Evolutionary conservation across 148 eudicot genomes (phyloP).

Genomic region (Camellia granthamiana): DNA sequence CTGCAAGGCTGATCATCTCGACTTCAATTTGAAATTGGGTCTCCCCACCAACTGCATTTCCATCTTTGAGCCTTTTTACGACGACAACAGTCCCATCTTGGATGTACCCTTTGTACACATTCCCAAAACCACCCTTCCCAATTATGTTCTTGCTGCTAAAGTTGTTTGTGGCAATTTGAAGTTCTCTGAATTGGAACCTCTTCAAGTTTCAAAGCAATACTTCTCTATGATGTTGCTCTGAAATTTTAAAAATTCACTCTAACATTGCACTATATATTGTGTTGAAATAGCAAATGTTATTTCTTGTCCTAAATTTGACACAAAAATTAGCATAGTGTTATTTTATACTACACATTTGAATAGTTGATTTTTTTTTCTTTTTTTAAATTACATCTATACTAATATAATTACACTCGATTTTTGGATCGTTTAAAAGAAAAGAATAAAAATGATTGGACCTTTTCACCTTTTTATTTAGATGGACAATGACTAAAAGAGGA

Average conservation of each 20-base stretch:
- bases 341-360: too few species aligned
- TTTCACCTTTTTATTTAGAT: too few species aligned
- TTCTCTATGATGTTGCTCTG: constrained; percentile 73
- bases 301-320: too few species aligned
- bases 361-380: too few species aligned
- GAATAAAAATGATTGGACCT: too few species aligned
- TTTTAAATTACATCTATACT: too few species aligned
- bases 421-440: too few species aligned
- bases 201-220: constrained; percentile 81
- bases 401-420: too few species aligned
- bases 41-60: constrained; percentile 71
- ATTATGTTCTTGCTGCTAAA: constrained; percentile 86
- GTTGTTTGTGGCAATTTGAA: constrained; percentile 76
- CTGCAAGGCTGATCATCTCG: constrained; percentile 95
- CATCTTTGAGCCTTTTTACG: constrained; percentile 89
- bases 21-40: constrained; percentile 94
- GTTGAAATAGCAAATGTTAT: too few species aligned
- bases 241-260: not conserved
- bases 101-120: constrained; percentile 81
- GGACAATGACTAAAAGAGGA: too few species aligned
- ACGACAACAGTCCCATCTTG: constrained; percentile 78
- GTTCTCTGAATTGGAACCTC: constrained; percentile 76
- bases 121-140: constrained; percentile 92
- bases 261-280: too few species aligned
- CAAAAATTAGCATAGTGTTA: too few species aligned